Evolutionary conservation across 2,329 filamentous ascomycete species (phyloP), one percentile per base, ranked within the genome.

Genomic region (Sarocladiaceae sp.): DNA sequence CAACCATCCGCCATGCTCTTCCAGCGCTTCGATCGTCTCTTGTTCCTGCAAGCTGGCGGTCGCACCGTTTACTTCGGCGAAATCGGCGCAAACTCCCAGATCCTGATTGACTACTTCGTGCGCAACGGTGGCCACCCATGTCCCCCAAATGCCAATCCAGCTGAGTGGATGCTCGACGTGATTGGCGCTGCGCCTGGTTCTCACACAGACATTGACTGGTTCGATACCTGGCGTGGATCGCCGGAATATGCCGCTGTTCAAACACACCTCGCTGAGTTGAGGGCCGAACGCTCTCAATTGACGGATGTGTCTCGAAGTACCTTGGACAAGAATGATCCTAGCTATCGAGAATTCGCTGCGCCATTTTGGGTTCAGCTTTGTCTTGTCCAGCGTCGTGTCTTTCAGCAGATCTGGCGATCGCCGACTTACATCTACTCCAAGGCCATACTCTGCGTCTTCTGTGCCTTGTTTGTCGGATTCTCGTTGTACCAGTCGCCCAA

Each of bases 1-100:
- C 93, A 97, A 69, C 93, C 93, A 15, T 95, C 90, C 13, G 91
- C 91, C 31, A 91, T 96, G 79, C 78, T 97, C 51, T 96, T 97
- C 75, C 89, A 96, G 66, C 86, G 90, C 54, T 97, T 94, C 64
- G 88, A 94, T 62, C 82, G 87, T 54, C 79, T 94, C 7, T 76
- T 93, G 28, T 90, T 94, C 73, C 73, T 93, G 15, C 84, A 85
- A 29, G 84, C 81, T 62, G 88, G 88, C 52, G 89, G 89, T 52
- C 80, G 76, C 63, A 90, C 87, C 1, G 86, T 92, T 44, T 94
- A 94, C 72, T 93, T 90, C 62, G 89, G 88, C 53, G 82, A 89
- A 3, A 85, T 93, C 53, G 89, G 89, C 57, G 70, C 86, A 59
- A 57, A 79, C 55, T 82, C 80, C 0, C 66, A 67, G 15, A 76